Evolutionary conservation across 345 rosid genomes (phyloP).

Genomic region (Euclidium syriacum): DNA sequence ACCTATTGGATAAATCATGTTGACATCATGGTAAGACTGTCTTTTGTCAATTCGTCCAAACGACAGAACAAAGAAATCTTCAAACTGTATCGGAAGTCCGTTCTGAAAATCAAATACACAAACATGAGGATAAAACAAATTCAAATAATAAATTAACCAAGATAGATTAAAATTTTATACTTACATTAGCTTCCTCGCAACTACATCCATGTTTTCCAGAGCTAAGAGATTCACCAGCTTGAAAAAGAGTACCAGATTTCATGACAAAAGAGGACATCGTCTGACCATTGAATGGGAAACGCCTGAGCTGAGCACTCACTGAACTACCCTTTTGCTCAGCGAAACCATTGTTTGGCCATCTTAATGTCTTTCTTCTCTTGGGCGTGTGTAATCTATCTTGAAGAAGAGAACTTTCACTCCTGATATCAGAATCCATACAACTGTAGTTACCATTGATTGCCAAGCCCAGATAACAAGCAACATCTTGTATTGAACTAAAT

Average conservation of each 20-base stretch:
- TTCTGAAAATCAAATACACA: slow-evolving; percentile 49
- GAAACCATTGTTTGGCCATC: slow-evolving; percentile 44
- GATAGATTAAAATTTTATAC: slow-evolving; percentile 18
- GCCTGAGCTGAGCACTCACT: slow-evolving; percentile 37
- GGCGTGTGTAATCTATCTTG: slow-evolving; percentile 48
- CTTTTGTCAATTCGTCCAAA: slow-evolving; percentile 74
- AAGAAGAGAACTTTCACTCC: slow-evolving; percentile 42
- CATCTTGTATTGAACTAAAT: slow-evolving; percentile 75
- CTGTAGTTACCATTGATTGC: slow-evolving; percentile 33
- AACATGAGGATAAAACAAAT: slow-evolving; percentile 1
- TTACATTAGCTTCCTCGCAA: slow-evolving; percentile 47
- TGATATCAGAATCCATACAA: slow-evolving; percentile 40
- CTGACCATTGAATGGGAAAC: slow-evolving; percentile 39
- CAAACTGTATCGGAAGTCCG: slow-evolving; percentile 80
- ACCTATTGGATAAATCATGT: slow-evolving; percentile 72
- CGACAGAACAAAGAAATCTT: slow-evolving; percentile 82
- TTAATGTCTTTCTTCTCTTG: slow-evolving; percentile 59
- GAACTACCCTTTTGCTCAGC: slow-evolving; percentile 47
- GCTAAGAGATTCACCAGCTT: slow-evolving; percentile 38
- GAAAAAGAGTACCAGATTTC: slow-evolving; percentile 27
- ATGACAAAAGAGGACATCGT: slow-evolving; percentile 29
- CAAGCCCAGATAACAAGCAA: slow-evolving; percentile 84
- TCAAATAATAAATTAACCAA: background rate
- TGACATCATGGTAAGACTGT: slow-evolving; percentile 67
- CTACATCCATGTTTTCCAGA: slow-evolving; percentile 33